Base-by-base conservation (phyloP, 2,329 filamentous ascomycete species). In the Exophiala spinifera region DNA sequence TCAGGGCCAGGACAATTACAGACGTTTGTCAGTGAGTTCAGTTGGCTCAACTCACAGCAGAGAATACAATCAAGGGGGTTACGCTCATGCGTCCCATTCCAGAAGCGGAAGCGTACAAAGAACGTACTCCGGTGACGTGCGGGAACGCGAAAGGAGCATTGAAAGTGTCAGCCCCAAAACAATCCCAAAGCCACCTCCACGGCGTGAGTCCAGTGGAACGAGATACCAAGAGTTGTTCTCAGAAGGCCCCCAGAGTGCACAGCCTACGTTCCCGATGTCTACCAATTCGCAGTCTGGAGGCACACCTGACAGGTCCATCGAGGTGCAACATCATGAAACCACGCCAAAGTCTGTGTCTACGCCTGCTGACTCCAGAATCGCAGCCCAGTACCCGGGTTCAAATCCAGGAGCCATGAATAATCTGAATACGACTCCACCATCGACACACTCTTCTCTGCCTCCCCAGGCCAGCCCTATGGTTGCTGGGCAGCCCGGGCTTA, bases 121-220 rank as follows among this genome's bases (percentile, higher is more conserved):
- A 52, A 57, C 53, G 39, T 57, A 54, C 42, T 57, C 62, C 1
- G 59, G 59, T 25, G 62, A 63, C 45, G 43, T 57, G 36, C 53
- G 57, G 19, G 61, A 63, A 25, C 46, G 63, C 19, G 62, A 63
- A 49, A 51, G 60, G 39, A 65, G 63, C 48, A 56, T 58, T 14
- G 59, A 63, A 47, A 63, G 62, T 46, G 62, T 65, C 49, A 64
- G 62, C 33, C 63, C 63, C 13, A 65, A 65, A 49, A 65, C 63
- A 14, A 64, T 65, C 28, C 62, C 61, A 3, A 59, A 52, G 47
- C 61, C 61, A 10, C 40, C 56, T 33, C 62, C 62, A 14, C 49
- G 49, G 15, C 61, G 61, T 10, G 53, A 54, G 25, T 39, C 53
- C 23, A 62, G 59, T 23, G 40, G 44, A 20, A 48, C 46, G 10